A percentile compares a stretch with the other conserved stretches of the same genome.
Conservation (phyloP, 768 basidiomycete species). For the Cyclocybe aegerita region DNA sequence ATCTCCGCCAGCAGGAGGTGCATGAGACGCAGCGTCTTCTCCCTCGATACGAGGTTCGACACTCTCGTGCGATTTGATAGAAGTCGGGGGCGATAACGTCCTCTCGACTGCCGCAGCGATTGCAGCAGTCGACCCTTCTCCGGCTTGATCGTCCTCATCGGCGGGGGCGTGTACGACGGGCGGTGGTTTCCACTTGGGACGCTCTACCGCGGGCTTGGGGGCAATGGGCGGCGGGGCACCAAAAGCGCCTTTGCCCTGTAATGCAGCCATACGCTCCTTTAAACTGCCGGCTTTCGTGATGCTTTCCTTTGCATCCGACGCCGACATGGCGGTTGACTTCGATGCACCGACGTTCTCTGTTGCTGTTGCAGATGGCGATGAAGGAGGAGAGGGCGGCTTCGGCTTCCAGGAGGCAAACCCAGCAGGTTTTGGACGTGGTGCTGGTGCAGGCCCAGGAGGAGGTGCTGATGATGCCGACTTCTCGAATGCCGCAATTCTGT, state of each 20-base stretch:
- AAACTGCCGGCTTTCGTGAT: slow-evolving; percentile 80
- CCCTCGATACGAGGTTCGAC: slow-evolving; percentile 15
- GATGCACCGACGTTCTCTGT: slow-evolving; percentile 15
- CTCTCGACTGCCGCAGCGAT: slow-evolving; percentile 23
- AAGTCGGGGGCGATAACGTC: slow-evolving; percentile 35
- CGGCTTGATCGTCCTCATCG: slow-evolving; percentile 39
- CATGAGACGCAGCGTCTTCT: slow-evolving; percentile 10
- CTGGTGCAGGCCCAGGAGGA: slow-evolving; percentile 42
- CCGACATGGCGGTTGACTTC: slow-evolving; percentile 60
- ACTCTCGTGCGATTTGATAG: slow-evolving; percentile 15
- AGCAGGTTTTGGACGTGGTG: slow-evolving; percentile 65
- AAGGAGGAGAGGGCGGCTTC: slow-evolving; percentile 51
- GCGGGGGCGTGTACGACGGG: slow-evolving; percentile 48
- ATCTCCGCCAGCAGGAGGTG: background rate
- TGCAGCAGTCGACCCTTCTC: slow-evolving; percentile 10
- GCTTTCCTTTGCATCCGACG: slow-evolving; percentile 84
- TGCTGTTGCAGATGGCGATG: slow-evolving; percentile 35
- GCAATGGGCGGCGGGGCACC: slow-evolving; percentile 55
- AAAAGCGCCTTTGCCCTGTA: slow-evolving; percentile 83
- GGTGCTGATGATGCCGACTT: slow-evolving; percentile 47
- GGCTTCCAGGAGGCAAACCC: slow-evolving; percentile 71
- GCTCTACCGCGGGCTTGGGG: slow-evolving; percentile 61
- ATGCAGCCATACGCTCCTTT: slow-evolving; percentile 93
- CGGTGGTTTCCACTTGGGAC: slow-evolving; percentile 88
- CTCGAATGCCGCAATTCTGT: slow-evolving; percentile 90